Evolutionary conservation across 257 asterid genomes (phyloP).

Genomic region (Schizonepeta tenuifolia): DNA sequence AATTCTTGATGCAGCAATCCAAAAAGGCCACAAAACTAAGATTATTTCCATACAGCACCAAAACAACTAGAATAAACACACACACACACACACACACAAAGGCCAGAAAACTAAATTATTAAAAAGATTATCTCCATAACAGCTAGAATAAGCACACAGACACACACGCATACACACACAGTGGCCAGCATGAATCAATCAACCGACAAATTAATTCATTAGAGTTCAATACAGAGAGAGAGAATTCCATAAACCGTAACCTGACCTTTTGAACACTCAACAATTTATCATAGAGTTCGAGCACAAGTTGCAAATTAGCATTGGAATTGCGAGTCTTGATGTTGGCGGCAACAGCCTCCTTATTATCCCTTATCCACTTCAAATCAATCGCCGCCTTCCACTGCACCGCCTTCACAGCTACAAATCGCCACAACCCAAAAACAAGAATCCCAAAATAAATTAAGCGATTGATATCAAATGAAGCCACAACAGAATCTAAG

Average conservation of each 20-base stretch:
- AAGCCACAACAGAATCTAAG: neutral
- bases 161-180: neutral
- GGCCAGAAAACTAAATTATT: too few species aligned
- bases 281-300: constrained; percentile 68
- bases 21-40: neutral
- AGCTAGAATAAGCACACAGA: neutral
- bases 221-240: neutral
- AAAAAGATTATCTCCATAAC: neutral
- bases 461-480: neutral
- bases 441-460: neutral
- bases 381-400: constrained; percentile 96
- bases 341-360: constrained; percentile 76
- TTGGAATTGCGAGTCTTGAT: constrained; percentile 68
- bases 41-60: neutral
- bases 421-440: constrained; percentile 27
- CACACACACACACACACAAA: neutral
- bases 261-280: constrained; percentile 82
- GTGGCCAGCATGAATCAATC: neutral
- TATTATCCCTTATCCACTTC: constrained; percentile 92
- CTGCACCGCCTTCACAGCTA: constrained; percentile 68
- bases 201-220: neutral
- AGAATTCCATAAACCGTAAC: constrained; percentile 31
- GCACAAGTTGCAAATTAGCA: constrained; percentile 75
- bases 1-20: neutral
- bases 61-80: constrained; percentile 1